Evolutionary conservation across 108 stramenopile genomes (phyloP).

Genomic region (Pseudonitzschia multiseries): DNA sequence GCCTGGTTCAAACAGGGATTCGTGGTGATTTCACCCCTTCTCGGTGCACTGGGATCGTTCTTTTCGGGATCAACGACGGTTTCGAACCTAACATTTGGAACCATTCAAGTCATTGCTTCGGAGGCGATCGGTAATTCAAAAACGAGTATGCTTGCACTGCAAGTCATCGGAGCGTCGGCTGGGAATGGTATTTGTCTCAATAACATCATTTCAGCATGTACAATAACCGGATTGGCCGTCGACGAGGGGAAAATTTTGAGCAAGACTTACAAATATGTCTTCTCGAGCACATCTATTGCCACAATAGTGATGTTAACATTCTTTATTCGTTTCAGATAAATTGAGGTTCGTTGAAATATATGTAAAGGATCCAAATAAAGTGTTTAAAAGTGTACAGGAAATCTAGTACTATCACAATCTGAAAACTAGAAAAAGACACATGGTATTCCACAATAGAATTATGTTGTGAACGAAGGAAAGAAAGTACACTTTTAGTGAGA

Average conservation of each 20-base stretch:
- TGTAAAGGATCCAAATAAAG: too few species aligned
- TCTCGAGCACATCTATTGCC: constrained; percentile 41
- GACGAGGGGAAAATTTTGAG: constrained; percentile 56
- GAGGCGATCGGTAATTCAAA: constrained; percentile 48
- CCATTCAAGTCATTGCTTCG: constrained; percentile 58
- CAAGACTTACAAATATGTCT: constrained; percentile 51
- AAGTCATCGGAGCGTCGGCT: constrained; percentile 64
- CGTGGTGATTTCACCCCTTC: constrained; percentile 50
- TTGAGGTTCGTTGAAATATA: too few species aligned
- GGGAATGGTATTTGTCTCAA: constrained; percentile 70
- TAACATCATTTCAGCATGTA: constrained; percentile 65
- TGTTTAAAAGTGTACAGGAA: too few species aligned
- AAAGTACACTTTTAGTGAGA: too few species aligned
- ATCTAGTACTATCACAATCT: too few species aligned
- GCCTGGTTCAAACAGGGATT: constrained; percentile 56
- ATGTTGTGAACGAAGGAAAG: too few species aligned
- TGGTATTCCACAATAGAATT: too few species aligned
- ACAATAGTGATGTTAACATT: constrained; percentile 56
- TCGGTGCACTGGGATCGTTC: constrained; percentile 61
- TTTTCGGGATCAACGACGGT: constrained; percentile 68
- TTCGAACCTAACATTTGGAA: constrained; percentile 69
- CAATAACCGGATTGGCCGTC: constrained; percentile 54
- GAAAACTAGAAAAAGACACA: too few species aligned
- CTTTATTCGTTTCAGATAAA: constrained; percentile 42
- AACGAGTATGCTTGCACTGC: constrained; percentile 58